Evolutionary conservation across 2,329 filamentous ascomycete species (phyloP), one percentile per base, ranked within the genome.

Genomic region (Monilinia laxa): DNA sequence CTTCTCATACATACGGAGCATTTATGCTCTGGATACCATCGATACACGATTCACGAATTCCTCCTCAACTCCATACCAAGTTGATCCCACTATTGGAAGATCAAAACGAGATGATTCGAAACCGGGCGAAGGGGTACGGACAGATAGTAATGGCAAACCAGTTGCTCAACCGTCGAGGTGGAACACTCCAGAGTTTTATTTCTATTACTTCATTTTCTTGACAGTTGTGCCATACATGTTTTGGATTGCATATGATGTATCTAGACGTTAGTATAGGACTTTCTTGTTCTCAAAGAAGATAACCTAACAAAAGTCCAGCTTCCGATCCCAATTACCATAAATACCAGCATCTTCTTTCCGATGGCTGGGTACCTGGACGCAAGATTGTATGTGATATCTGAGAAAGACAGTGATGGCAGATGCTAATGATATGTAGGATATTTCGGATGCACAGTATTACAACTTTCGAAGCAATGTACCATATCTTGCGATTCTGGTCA

Each of bases 361-460:
- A 87, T 11, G 96, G 95, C 72, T 99, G 95, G 95, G 90, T 99
- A 67, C 90, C 90, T 10, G 94, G 94, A 35, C 90, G 94, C 68
- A 92, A 92, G 83, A 92, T 98, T 70, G 90, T 92, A 82, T 74
- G 86, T 70, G 23, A 35, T 23, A 2, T 11, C 18, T 20, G 20
- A 14, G 38, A 51, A 31, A 53, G 2, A 45, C 3, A 23, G 40
- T 53, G 2, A 49, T 10, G 28, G 20, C 28, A 56, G 16, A 55
- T 65, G 68, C 68, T 74, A 60, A 73, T 67, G 65, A 11, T 5
- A 49, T 20, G 3, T 70, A 93, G 90, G 95, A 99, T 79, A 88
- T 93, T 70, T 95, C 93, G 51, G 95, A 99, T 79, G 79, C 85
- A 42, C 95, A 99, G 78, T 99, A 98, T 79, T 82, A 84, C 67